Conservation (phyloP, 2,329 filamentous ascomycete genomes). For the Cryphonectria japonica region DNA sequence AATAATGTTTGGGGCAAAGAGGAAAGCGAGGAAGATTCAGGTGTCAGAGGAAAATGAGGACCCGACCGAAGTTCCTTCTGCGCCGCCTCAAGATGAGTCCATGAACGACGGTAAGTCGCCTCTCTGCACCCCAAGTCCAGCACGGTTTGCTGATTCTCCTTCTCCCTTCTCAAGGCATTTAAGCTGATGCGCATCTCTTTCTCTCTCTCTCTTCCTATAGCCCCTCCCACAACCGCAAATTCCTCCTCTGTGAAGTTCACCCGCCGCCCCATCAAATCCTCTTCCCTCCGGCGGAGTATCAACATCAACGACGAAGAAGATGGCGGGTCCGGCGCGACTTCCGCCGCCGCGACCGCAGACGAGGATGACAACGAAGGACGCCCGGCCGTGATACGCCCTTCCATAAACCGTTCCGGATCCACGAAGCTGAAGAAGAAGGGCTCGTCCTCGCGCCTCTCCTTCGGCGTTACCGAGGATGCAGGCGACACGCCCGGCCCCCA, state of each 20-base stretch:
- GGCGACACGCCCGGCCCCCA: slow-evolving; percentile 58
- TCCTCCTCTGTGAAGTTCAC: slow-evolving; percentile 48
- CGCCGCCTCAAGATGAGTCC: slow-evolving; percentile 33
- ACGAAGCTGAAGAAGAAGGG: slow-evolving; percentile 75
- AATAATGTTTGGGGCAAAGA: slow-evolving; percentile 60
- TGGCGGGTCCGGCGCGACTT: slow-evolving; percentile 27
- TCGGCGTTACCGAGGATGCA: slow-evolving; percentile 64
- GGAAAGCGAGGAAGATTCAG: slow-evolving; percentile 79
- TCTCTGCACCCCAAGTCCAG: neutral
- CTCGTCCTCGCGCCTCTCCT: slow-evolving; percentile 72
- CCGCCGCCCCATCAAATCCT: slow-evolving; percentile 61
- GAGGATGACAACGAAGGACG: slow-evolving; percentile 50
- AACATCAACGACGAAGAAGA: slow-evolving; percentile 47
- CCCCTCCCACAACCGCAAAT: slow-evolving; percentile 33
- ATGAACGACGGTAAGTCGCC: slow-evolving; percentile 45
- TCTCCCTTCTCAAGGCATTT: slow-evolving; percentile 23
- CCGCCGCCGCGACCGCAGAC: slow-evolving; percentile 37
- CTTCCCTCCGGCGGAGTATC: slow-evolving; percentile 60
- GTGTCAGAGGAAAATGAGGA: slow-evolving; percentile 68
- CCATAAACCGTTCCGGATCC: slow-evolving; percentile 51
- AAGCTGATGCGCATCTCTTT: slow-evolving; percentile 37
- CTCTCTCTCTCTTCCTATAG: slow-evolving; percentile 22
- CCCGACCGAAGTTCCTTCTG: slow-evolving; percentile 23
- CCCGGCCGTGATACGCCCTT: slow-evolving; percentile 55
- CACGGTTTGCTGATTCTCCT: slow-evolving; percentile 31